A percentile compares a stretch with the other conserved stretches of the same genome.
Conservation (phyloP, 1,139 yeast species). For the Geotrichum restrictum region DNA sequence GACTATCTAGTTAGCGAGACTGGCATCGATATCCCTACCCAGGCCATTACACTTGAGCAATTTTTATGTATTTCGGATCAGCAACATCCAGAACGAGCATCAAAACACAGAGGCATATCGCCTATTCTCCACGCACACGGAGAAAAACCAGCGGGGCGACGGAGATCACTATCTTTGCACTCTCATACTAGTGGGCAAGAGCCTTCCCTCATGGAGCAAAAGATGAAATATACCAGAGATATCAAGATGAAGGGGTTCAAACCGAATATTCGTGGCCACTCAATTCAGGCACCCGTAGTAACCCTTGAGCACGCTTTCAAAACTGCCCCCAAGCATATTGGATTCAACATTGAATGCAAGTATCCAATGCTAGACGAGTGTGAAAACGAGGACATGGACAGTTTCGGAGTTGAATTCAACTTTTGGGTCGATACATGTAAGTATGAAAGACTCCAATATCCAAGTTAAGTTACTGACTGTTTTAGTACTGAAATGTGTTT, state of each 20-base stretch:
- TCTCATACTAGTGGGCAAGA: slow-evolving; percentile 27
- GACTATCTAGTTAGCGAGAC: slow-evolving; percentile 94
- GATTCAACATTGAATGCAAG: slow-evolving; percentile 91
- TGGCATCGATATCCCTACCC: slow-evolving; percentile 97
- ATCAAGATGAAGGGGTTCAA: slow-evolving; percentile 84
- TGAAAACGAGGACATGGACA: slow-evolving; percentile 82
- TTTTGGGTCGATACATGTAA: slow-evolving; percentile 57
- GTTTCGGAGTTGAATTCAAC: slow-evolving; percentile 77
- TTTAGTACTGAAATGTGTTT: slow-evolving; percentile 70
- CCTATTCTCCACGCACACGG: not conserved
- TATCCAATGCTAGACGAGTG: slow-evolving; percentile 96
- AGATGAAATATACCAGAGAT: slow-evolving; percentile 84
- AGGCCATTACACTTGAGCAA: slow-evolving; percentile 83
- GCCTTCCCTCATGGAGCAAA: slow-evolving; percentile 45
- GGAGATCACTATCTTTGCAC: slow-evolving; percentile 32
- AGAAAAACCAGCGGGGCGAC: not conserved
- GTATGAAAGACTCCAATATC: slow-evolving; percentile 36
- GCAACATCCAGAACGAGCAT: slow-evolving; percentile 13
- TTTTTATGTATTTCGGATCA: slow-evolving; percentile 50
- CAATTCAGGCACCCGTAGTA: slow-evolving; percentile 88
- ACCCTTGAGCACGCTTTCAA: slow-evolving; percentile 80
- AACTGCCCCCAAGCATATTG: slow-evolving; percentile 76
- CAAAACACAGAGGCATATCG: slow-evolving; percentile 2
- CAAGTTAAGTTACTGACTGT: not conserved
- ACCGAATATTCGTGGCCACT: slow-evolving; percentile 84